These are phyloP conservation scores for Acidiella bohemica DNA, from an alignment of 495 filamentous ascomycete species.

Conservation along the genomic window DNA sequence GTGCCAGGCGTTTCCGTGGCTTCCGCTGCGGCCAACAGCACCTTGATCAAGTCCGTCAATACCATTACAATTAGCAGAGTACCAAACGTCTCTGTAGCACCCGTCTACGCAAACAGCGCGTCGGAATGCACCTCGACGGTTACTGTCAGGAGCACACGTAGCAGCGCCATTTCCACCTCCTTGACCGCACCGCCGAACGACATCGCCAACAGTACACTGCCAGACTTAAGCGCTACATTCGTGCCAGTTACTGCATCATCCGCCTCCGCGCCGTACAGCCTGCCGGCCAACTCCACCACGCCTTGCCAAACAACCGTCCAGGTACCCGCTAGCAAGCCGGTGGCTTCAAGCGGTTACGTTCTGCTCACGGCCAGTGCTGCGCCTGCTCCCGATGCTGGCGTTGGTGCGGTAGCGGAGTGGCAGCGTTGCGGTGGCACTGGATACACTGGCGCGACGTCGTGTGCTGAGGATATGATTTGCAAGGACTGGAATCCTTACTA, in stretches of 20 bases:
- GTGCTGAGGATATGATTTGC: conserved; percentile 2
- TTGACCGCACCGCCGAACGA: too few relatives aligned
- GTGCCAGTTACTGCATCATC: background rate
- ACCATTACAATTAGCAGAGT: background rate
- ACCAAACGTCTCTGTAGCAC: too few relatives aligned
- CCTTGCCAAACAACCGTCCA: background rate
- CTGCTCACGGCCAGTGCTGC: too few relatives aligned
- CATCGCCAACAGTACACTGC: background rate
- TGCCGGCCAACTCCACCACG: background rate
- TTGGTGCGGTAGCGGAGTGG: background rate
- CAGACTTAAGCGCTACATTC: background rate
- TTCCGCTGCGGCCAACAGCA: background rate
- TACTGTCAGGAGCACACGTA: background rate
- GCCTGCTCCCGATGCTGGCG: too few relatives aligned
- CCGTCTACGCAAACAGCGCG: background rate
- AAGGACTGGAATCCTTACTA: conserved; percentile 8
- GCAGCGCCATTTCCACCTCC: background rate
- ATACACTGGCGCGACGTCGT: background rate
- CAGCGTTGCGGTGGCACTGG: conserved; percentile 5
- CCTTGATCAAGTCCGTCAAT: background rate
- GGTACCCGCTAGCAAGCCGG: too few relatives aligned
- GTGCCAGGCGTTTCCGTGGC: background rate
- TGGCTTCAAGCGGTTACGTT: too few relatives aligned
- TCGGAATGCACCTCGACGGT: background rate
- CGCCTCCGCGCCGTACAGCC: background rate